Evolutionary conservation across 2,329 filamentous ascomycete species (phyloP).

Genomic region (Sphaerulina vaccinii): DNA sequence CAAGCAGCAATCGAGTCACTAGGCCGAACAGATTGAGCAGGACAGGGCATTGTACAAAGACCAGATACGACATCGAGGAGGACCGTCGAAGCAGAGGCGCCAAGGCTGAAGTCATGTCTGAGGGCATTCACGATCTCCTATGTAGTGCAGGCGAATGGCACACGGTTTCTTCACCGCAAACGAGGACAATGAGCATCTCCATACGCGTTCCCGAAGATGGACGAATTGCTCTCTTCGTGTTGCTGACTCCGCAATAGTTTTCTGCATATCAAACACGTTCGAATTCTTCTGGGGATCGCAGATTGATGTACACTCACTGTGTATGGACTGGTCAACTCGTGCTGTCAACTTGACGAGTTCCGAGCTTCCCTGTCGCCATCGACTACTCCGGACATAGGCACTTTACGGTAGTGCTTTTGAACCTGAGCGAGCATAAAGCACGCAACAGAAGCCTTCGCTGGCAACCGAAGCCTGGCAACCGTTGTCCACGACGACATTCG

Average conservation of each 20-base stretch:
- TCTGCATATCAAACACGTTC: too few relatives aligned
- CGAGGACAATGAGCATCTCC: background rate
- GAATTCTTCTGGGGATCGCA: too few relatives aligned
- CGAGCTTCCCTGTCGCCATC: too few relatives aligned
- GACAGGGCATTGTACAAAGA: constrained; percentile 17
- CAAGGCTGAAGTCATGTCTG: background rate
- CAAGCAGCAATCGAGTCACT: constrained; percentile 39
- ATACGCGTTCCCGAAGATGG: background rate
- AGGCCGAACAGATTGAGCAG: constrained; percentile 3
- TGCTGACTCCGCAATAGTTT: background rate
- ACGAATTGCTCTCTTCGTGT: background rate
- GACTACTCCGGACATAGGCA: too few relatives aligned
- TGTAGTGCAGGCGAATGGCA: constrained; percentile 8
- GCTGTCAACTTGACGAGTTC: too few relatives aligned
- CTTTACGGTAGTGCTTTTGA: too few relatives aligned
- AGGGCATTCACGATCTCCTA: constrained; percentile 1
- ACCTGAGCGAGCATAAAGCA: too few relatives aligned
- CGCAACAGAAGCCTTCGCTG: too few relatives aligned
- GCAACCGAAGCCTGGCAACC: too few relatives aligned
- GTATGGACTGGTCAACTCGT: too few relatives aligned
- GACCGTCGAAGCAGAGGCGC: background rate
- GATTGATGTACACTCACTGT: too few relatives aligned
- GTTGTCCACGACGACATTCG: too few relatives aligned
- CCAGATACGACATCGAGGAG: constrained; percentile 8
- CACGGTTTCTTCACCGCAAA: background rate